phyloP scores from a whole-genome alignment of 2,329 filamentous ascomycete genomes.

The Cytospora leucostoma region DNA sequence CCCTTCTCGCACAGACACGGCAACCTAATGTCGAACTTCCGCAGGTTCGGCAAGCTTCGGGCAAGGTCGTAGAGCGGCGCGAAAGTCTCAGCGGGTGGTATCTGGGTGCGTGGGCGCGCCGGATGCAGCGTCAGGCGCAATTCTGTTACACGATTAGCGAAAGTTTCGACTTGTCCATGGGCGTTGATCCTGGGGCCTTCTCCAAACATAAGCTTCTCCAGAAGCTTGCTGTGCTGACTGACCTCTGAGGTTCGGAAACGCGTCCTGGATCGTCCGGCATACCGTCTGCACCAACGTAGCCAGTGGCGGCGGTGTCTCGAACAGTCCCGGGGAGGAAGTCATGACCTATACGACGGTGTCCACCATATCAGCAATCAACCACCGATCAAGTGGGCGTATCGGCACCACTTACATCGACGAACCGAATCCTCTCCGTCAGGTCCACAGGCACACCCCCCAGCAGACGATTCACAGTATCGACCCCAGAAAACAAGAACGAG shows the following conservation, averaged over 20 bases:
- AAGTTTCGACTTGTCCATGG: not conserved
- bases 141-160: not conserved
- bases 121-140: constrained; percentile 16
- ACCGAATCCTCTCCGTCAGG: not conserved
- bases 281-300: not conserved
- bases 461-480: not conserved
- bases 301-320: not conserved
- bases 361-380: not conserved
- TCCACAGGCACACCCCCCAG: not conserved
- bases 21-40: constrained; percentile 16
- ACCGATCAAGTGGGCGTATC: not conserved
- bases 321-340: not conserved
- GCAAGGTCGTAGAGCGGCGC: constrained; percentile 6
- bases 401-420: not conserved
- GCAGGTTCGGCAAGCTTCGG: not conserved
- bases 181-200: not conserved
- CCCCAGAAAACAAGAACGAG: not conserved
- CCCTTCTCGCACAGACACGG: not conserved
- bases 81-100: not conserved
- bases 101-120: no score
- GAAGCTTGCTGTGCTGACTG: not conserved
- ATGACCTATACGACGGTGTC: not conserved
- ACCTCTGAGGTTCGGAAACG: constrained; percentile 9
- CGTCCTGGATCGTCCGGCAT: not conserved
- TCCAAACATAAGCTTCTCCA: not conserved